Evolutionary conservation across 1,284 basidiomycete genomes (phyloP), one percentile per base, ranked within the genome.

Genomic region (Mycena citricolor): DNA sequence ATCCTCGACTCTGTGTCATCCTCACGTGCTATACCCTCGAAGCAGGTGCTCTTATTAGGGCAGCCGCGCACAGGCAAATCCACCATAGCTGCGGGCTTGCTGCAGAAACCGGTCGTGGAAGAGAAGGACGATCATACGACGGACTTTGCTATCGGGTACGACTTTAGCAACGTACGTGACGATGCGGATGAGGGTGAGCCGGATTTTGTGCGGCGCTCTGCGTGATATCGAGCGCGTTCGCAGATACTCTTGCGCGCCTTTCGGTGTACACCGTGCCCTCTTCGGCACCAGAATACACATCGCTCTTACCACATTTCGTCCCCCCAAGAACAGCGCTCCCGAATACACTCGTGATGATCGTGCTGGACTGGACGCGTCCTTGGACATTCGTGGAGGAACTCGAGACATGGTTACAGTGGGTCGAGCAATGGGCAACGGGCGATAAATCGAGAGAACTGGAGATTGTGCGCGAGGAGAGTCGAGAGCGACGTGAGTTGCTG

Each of bases 311-410:
- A 0, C 81, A 89, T 51, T 91, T 94, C 45, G 69, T 97, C 14
- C 86, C 90, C 0, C 83, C 88, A 5, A 72, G 76, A 45, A 68
- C 77, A 13, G 72, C 81, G 5, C 64, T 94, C 8, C 74, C 83
- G 26, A 87, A 95, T 57, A 89, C 91, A 0, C 74, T 93, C 11
- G 80, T 94, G 36, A 70, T 97, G 56, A 88, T 98, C 55, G 79
- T 86, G 0, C 72, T 98, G n/a, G 95, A 99, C 64, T 98, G 94
- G 95, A 93, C 92, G 54, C 79, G 81, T 55, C 95, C 95, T 0
- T 93, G 90, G 81, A 80, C 83, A 0, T 97, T 98, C 65, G 65
- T 95, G 1, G 81, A 86, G n/a, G 89, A 98, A 59, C 70, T 99
- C 5, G 71, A 88, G 47, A 78, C 72, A 32, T 98, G 95, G 95